Conservation (phyloP, 331 rosid genomes). For the Pyrus hybrid region DNA sequence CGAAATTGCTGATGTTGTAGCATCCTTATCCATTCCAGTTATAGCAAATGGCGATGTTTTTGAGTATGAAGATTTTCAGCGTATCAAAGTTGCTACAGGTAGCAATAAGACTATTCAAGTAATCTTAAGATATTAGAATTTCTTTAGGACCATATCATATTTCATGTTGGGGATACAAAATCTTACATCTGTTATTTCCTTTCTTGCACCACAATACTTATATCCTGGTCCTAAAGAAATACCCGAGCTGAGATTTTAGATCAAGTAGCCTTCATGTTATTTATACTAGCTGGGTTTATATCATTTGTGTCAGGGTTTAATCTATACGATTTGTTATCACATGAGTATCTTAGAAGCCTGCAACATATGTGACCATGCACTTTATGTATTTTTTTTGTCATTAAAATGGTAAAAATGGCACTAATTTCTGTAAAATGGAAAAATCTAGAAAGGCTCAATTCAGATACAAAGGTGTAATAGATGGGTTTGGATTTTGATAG, state of each 20-base stretch:
- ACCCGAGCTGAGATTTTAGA: not conserved
- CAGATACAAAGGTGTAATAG: not conserved
- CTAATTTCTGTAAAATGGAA: not conserved
- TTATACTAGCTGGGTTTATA: not conserved
- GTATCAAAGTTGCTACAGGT: slow-evolving; percentile 76
- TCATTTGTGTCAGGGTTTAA: not conserved
- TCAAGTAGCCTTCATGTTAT: not conserved
- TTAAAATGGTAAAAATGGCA: not conserved
- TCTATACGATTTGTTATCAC: not conserved
- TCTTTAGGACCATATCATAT: not conserved
- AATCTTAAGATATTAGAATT: not conserved
- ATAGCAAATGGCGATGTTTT: slow-evolving; percentile 86
- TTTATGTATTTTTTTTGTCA: not conserved
- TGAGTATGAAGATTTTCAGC: slow-evolving; percentile 58
- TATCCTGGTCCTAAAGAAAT: not conserved
- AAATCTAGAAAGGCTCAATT: not conserved
- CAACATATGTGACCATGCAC: not conserved
- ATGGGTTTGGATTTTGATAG: not conserved
- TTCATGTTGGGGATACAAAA: not conserved
- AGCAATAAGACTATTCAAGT: slow-evolving; percentile 3
- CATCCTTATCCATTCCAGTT: slow-evolving; percentile 81
- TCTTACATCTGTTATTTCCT: not conserved
- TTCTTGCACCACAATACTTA: not conserved
- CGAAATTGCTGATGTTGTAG: slow-evolving; percentile 81
- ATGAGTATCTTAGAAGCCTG: not conserved